phyloP scores from a whole-genome alignment of 805 yeast species.

The Kazachstania taianensis region DNA sequence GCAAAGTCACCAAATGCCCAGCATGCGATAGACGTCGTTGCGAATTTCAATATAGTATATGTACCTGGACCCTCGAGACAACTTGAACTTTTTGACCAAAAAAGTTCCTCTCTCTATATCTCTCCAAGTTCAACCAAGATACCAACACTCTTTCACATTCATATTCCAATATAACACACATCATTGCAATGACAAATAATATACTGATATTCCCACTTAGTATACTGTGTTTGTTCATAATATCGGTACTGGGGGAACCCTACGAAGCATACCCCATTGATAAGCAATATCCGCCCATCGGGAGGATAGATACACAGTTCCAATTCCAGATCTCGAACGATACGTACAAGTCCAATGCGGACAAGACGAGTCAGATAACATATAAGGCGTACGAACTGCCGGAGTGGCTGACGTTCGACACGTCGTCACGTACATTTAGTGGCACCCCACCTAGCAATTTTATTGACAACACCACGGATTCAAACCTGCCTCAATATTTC shows the following conservation, averaged over 20 bases:
- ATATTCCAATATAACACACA: no score
- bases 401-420: conserved; percentile 68
- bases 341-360: conserved; percentile 46
- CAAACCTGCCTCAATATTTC: conserved; percentile 37
- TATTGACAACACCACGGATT: conserved; percentile 6
- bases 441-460: conserved; percentile 48
- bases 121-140: no score
- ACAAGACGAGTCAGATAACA: conserved; percentile 34
- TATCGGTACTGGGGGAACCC: conserved; percentile 8
- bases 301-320: conserved; percentile 54
- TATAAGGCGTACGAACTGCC: conserved; percentile 59
- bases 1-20: no score
- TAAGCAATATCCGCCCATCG: conserved; percentile 82
- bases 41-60: no score
- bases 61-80: no score
- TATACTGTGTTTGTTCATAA: no score
- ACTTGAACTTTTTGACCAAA: no score
- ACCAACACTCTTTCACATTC: no score
- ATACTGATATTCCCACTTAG: no score
- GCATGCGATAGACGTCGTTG: no score
- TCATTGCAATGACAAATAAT: no score
- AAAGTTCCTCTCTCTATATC: no score
- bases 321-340: conserved; percentile 56
- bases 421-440: conserved; percentile 43
- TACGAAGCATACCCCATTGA: conserved; percentile 30